phyloP scores from a whole-genome alignment of 257 asterid genomes.

The Hygrophila difformis region DNA sequence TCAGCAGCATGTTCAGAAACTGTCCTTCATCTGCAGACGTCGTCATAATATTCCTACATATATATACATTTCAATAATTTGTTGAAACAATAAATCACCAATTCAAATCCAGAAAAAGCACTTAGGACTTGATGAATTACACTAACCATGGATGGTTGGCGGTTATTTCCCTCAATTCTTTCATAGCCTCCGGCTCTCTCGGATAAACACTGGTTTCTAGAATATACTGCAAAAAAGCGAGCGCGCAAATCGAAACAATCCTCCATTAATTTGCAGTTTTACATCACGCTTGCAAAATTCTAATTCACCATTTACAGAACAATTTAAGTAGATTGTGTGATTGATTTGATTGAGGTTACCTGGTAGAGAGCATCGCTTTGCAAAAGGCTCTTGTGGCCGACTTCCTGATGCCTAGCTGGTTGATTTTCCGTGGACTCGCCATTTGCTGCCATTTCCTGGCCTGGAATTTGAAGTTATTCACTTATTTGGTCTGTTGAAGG shows the following conservation, averaged over 20 bases:
- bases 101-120: no score
- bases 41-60: constrained; percentile 67
- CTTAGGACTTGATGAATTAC: background rate
- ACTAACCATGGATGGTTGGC: constrained; percentile 86
- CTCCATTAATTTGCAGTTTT: no score
- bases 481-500: no score
- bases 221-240: constrained; percentile 43
- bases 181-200: constrained; percentile 81
- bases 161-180: constrained; percentile 78
- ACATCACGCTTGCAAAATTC: no score
- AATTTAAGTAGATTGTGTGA: background rate
- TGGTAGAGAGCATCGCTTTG: constrained; percentile 78
- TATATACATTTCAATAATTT: no score
- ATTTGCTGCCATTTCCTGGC: constrained; percentile 38
- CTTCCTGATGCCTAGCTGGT: constrained; percentile 57
- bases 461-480: no score
- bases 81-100: no score
- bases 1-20: constrained; percentile 71
- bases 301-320: no score
- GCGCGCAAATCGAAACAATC: background rate
- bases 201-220: constrained; percentile 89
- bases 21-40: constrained; percentile 92
- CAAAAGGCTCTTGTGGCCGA: constrained; percentile 84
- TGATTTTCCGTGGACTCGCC: constrained; percentile 26
- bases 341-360: constrained; percentile 17